A percentile compares a stretch with the other conserved stretches of the same genome.
Conservation (phyloP, 352 stramenopile genomes). For the Pythium aquatile region DNA sequence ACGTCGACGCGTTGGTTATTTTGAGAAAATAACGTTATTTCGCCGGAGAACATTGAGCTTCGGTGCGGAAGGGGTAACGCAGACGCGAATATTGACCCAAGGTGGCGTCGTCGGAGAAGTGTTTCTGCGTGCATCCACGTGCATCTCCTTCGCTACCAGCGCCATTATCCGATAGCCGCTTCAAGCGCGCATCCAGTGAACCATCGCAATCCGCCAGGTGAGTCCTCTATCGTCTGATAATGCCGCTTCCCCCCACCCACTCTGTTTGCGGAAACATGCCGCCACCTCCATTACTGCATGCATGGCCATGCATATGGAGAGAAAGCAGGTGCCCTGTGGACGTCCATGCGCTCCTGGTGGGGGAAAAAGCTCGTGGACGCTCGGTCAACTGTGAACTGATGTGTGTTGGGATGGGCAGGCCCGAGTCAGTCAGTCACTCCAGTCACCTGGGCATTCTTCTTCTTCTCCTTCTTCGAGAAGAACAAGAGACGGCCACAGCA, state of each 20-base stretch:
- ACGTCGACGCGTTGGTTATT: conserved; percentile 23
- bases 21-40: conserved; percentile 15
- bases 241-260: neutral
- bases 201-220: neutral
- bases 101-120: conserved; percentile 2
- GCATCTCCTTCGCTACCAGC: neutral
- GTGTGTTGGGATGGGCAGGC: conserved; percentile 2
- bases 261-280: conserved; percentile 4
- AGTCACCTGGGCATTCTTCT: neutral
- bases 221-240: neutral
- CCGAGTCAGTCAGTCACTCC: neutral
- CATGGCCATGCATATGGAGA: neutral
- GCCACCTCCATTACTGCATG: too few relatives aligned
- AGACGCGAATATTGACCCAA: neutral
- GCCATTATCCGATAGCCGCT: neutral
- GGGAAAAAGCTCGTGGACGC: conserved; percentile 4
- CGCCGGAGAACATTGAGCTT: conserved; percentile 15
- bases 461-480: neutral
- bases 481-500: neutral
- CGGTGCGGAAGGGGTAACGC: neutral
- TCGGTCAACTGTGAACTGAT: neutral
- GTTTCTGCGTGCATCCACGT: neutral
- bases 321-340: conserved; percentile 6
- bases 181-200: neutral
- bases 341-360: neutral